phyloP scores from a whole-genome alignment of 2,329 filamentous ascomycete genomes.

The Cordyceps pruinosa region DNA sequence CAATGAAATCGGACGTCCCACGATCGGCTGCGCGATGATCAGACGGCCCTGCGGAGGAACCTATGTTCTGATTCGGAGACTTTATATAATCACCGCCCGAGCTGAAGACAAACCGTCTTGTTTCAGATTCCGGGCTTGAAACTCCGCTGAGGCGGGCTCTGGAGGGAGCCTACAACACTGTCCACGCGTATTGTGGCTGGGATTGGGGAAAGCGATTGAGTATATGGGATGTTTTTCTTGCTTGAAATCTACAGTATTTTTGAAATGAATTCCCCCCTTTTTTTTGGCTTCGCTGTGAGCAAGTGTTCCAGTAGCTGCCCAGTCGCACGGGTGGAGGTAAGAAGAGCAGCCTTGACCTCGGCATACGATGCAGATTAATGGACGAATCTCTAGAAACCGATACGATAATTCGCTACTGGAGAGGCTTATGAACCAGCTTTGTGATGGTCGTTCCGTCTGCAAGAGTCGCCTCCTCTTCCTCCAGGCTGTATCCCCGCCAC shows the following conservation, averaged over 20 bases:
- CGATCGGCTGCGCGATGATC: neutral
- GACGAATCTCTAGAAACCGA: too few relatives aligned
- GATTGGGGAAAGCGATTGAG: too few relatives aligned
- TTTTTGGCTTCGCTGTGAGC: too few relatives aligned
- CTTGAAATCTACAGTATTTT: too few relatives aligned
- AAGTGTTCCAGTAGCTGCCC: too few relatives aligned
- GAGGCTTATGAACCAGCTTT: constrained; percentile 36
- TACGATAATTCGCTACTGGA: neutral
- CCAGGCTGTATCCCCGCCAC: constrained; percentile 52
- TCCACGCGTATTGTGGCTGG: too few relatives aligned
- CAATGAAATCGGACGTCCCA: neutral
- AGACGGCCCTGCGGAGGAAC: neutral
- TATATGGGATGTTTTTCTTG: too few relatives aligned
- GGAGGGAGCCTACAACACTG: too few relatives aligned
- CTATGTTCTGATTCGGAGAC: neutral
- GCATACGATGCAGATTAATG: too few relatives aligned
- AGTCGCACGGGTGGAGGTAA: too few relatives aligned
- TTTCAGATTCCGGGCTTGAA: neutral
- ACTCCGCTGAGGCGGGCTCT: neutral
- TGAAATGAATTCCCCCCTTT: too few relatives aligned
- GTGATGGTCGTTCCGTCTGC: constrained; percentile 63
- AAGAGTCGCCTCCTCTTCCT: constrained; percentile 53
- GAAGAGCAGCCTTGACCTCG: neutral
- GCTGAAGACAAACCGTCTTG: neutral
- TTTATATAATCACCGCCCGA: neutral